Percentiles rank a stretch among this genome's conserved stretches.
Evolutionary conservation across 441 rosid genomes (phyloP).

Genomic region (Jatropha multifida): DNA sequence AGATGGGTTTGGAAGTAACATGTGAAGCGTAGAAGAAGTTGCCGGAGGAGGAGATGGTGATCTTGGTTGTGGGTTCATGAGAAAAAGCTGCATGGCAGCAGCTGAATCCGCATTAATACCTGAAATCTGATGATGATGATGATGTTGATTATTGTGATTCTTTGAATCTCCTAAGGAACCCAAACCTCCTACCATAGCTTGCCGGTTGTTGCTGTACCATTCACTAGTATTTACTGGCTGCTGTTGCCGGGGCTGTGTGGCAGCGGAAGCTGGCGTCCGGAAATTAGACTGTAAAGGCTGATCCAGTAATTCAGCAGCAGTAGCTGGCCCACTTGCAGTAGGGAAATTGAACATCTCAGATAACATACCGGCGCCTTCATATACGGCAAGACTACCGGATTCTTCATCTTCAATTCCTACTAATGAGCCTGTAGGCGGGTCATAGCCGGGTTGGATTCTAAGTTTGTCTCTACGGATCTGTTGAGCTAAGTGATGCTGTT

Average conservation of each 20-base stretch:
- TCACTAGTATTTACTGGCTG: slow-evolving; percentile 22
- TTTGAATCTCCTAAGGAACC: slow-evolving; percentile 38
- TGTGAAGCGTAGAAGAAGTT: slow-evolving; percentile 73
- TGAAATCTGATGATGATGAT: slow-evolving; percentile 57
- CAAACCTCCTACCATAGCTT: slow-evolving; percentile 32
- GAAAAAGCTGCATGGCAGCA: slow-evolving; percentile 87
- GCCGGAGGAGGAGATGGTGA: slow-evolving; percentile 60
- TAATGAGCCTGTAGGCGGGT: slow-evolving; percentile 38
- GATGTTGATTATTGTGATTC: slow-evolving; percentile 39
- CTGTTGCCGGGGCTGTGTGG: slow-evolving; percentile 16
- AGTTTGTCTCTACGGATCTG: slow-evolving; percentile 69
- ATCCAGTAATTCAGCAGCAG: slow-evolving; percentile 46
- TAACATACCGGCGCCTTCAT: slow-evolving; percentile 81
- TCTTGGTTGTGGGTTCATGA: slow-evolving; percentile 75
- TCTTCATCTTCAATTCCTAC: slow-evolving; percentile 57
- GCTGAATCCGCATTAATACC: slow-evolving; percentile 66
- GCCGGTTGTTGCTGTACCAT: slow-evolving; percentile 39
- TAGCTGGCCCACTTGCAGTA: slow-evolving; percentile 31
- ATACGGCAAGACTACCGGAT: slow-evolving; percentile 54
- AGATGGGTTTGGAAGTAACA: slow-evolving; percentile 67
- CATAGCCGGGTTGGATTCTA: slow-evolving; percentile 41
- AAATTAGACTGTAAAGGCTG: slow-evolving; percentile 50
- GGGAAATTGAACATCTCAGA: slow-evolving; percentile 93
- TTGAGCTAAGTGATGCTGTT: slow-evolving; percentile 50
- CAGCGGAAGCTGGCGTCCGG: slow-evolving; percentile 15